These are phyloP conservation scores for Fusarium begoniae DNA, from an alignment of 2,329 filamentous ascomycete species.

Conservation along the genomic window DNA sequence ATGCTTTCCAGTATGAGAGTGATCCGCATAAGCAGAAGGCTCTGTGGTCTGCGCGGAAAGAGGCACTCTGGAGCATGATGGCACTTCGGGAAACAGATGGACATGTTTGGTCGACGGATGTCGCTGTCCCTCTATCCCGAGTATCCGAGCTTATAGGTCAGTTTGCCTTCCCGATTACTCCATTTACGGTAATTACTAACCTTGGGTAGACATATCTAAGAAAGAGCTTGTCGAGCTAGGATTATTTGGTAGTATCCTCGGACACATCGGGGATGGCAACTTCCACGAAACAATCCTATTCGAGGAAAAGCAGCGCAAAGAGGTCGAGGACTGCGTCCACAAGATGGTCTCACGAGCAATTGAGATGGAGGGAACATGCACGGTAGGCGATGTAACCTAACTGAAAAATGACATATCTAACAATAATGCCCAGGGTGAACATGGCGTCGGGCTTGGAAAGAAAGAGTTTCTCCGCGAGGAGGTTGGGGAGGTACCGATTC, in stretches of 20 bases:
- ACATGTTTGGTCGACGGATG: conserved; percentile 78
- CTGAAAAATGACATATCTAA: accelerated
- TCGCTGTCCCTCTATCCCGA: conserved; percentile 80
- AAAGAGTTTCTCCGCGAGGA: conserved; percentile 82
- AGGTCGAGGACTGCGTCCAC: conserved; percentile 82
- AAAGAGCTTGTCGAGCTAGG: conserved; percentile 87
- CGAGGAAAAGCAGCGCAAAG: conserved; percentile 76
- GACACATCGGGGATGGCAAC: conserved; percentile 93
- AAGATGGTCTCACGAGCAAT: conserved; percentile 91
- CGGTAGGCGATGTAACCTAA: conserved; percentile 44
- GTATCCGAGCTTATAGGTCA: conserved; percentile 71
- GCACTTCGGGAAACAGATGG: conserved; percentile 69
- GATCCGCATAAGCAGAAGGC: conserved; percentile 75
- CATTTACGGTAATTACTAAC: accelerated
- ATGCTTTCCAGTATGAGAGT: conserved; percentile 68
- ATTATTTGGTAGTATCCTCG: conserved; percentile 85
- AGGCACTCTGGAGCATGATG: conserved; percentile 83
- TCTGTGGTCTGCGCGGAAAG: conserved; percentile 85
- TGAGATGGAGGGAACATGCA: conserved; percentile 94
- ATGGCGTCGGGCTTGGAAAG: conserved; percentile 86
- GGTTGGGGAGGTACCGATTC: conserved; percentile 80
- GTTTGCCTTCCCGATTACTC: accelerated
- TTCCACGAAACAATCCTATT: conserved; percentile 96
- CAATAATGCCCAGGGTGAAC: conserved; percentile 66
- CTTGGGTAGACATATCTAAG: conserved; percentile 75